These are phyloP conservation scores for Phyllosticta citribraziliensis DNA, from an alignment of 2,329 filamentous ascomycete species.

Conservation along the genomic window DNA sequence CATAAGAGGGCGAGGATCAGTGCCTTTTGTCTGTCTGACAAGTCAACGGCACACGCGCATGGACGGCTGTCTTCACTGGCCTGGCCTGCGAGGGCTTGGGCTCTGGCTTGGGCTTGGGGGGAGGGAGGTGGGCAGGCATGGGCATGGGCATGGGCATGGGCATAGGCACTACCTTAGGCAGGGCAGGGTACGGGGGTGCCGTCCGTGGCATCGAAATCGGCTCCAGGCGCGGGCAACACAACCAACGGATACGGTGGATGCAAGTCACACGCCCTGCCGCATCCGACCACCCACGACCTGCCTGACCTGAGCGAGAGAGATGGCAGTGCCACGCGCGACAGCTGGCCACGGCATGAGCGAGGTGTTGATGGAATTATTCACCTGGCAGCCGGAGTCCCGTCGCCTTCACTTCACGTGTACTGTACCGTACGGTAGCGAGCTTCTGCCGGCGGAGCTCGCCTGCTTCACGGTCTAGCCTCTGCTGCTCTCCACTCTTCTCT, in stretches of 20 bases:
- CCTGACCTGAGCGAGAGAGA: no score
- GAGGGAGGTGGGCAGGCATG: background rate
- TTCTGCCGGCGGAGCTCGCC: background rate
- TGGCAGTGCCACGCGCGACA: no score
- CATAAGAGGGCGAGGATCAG: conserved; percentile 9
- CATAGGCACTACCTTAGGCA: conserved; percentile 9
- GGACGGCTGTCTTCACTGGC: background rate
- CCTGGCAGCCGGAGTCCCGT: no score
- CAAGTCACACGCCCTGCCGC: conserved; percentile 3
- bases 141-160: no score
- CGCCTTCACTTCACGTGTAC: no score
- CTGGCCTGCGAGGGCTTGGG: background rate
- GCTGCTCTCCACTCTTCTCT: background rate
- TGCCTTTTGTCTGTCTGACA: conserved; percentile 10
- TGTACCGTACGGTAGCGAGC: no score
- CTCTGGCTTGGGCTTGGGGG: background rate
- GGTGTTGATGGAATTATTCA: no score
- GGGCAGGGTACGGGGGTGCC: no score
- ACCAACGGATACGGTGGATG: conserved; percentile 2
- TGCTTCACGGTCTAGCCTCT: background rate
- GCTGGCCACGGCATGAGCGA: no score
- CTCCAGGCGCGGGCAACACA: background rate
- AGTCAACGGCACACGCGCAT: conserved; percentile 6
- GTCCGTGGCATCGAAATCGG: no score
- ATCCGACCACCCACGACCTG: background rate